A percentile compares a stretch with the other conserved stretches of the same genome.
These are phyloP conservation scores for Candida caryicola DNA, from an alignment of 805 yeast genomes.

Conservation along the genomic window DNA sequence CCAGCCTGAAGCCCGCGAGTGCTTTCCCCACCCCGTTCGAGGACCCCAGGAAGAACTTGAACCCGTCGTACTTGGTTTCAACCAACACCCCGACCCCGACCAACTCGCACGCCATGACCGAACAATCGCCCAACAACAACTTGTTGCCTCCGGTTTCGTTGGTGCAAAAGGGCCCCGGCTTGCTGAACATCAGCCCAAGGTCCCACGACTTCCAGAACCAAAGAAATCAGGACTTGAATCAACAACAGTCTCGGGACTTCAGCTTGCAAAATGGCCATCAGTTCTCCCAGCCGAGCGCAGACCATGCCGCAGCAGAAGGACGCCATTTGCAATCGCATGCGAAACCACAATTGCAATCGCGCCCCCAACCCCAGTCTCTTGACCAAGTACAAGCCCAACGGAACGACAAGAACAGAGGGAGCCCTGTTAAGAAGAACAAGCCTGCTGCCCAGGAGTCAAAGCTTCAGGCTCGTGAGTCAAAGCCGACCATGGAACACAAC, in stretches of 20 bases:
- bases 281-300: background rate
- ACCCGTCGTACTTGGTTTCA: constrained; percentile 2
- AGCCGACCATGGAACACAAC: no score
- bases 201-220: background rate
- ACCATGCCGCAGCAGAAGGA: no score
- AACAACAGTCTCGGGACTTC: background rate
- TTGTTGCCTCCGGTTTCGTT: constrained; percentile 15
- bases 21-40: constrained; percentile 7
- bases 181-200: constrained; percentile 1
- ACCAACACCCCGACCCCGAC: constrained; percentile 4
- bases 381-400: background rate
- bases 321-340: no score
- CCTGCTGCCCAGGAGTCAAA: no score
- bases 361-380: background rate
- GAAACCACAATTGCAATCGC: no score
- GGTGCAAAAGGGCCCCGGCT: background rate
- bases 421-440: no score
- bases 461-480: no score
- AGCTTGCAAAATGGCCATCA: background rate
- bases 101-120: background rate
- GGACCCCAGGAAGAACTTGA: constrained; percentile 2
- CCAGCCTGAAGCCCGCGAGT: constrained; percentile 3
- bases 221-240: background rate
- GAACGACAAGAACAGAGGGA: no score
- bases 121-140: constrained; percentile 3